A percentile compares a stretch with the other conserved stretches of the same genome.
phyloP scores from a whole-genome alignment of 495 filamentous ascomycete genomes.

The Podospora sp. region DNA sequence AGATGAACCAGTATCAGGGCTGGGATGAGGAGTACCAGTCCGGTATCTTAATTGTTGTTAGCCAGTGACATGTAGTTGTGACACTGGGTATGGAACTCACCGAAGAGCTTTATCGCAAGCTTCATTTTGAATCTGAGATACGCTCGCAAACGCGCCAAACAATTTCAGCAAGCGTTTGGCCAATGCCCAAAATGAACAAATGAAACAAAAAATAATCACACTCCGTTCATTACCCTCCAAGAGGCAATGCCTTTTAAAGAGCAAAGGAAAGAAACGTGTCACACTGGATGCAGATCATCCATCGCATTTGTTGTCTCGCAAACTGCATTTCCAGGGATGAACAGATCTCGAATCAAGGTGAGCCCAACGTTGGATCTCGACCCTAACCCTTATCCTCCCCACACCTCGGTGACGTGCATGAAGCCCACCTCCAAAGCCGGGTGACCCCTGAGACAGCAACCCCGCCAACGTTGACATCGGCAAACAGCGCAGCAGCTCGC shows the following conservation, averaged over 20 bases:
- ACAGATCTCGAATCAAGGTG: background rate
- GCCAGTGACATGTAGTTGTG: background rate
- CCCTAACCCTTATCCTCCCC: background rate
- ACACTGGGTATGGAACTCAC: constrained; percentile 11
- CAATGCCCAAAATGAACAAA: background rate
- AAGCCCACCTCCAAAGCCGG: background rate
- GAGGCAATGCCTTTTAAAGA: background rate
- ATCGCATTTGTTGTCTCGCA: background rate
- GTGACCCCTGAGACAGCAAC: constrained; percentile 18
- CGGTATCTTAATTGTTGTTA: constrained; percentile 43
- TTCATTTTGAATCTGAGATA: background rate
- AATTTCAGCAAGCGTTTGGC: background rate
- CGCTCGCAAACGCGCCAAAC: background rate
- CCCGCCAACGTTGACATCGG: constrained; percentile 15
- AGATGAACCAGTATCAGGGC: constrained; percentile 74
- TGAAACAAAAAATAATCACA: background rate
- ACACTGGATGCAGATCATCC: background rate
- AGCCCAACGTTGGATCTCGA: background rate
- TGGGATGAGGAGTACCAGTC: constrained; percentile 63
- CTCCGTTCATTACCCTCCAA: background rate
- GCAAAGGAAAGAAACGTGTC: background rate
- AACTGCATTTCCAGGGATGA: background rate
- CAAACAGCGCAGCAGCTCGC: background rate
- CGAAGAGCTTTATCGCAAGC: constrained; percentile 17
- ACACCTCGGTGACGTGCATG: background rate